Conservation (phyloP, 345 rosid species). For the Lepidium africanum region DNA sequence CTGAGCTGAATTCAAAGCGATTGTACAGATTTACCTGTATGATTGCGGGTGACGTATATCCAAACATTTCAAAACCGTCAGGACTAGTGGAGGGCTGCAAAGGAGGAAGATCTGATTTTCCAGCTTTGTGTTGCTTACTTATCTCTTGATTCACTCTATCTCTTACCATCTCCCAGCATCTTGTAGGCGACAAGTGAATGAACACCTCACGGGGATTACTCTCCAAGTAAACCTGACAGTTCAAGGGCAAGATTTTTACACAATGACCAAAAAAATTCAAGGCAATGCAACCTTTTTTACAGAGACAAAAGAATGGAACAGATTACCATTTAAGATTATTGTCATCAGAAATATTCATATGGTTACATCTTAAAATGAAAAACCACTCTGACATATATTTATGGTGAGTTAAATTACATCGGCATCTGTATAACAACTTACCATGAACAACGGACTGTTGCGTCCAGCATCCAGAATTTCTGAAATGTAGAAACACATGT, state of each 20-base stretch:
- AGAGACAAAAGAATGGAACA: background rate
- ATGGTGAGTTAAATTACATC: background rate
- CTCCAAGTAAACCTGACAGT: constrained; percentile 78
- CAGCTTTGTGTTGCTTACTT: constrained; percentile 69
- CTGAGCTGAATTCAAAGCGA: background rate
- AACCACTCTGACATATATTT: background rate
- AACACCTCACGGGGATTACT: constrained; percentile 71
- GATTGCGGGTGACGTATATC: constrained; percentile 86
- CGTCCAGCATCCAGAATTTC: constrained; percentile 81
- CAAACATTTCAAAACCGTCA: constrained; percentile 96
- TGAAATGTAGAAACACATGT: constrained; percentile 67
- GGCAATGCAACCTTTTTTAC: background rate
- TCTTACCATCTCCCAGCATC: constrained; percentile 99
- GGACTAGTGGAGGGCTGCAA: constrained; percentile 96
- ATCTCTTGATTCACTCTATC: constrained; percentile 94
- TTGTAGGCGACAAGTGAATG: constrained; percentile 67
- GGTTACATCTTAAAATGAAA: background rate
- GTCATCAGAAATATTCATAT: background rate
- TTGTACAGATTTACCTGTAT: constrained; percentile 58
- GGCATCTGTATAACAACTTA: constrained; percentile 24
- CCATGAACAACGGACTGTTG: constrained; percentile 76
- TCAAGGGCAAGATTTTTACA: background rate
- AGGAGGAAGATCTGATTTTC: constrained; percentile 72
- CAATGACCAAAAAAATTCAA: background rate
- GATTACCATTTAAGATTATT: background rate